Evolutionary conservation across 2,329 filamentous ascomycete genomes (phyloP), one percentile per base, ranked within the genome.

Genomic region (Colletotrichum sp.): DNA sequence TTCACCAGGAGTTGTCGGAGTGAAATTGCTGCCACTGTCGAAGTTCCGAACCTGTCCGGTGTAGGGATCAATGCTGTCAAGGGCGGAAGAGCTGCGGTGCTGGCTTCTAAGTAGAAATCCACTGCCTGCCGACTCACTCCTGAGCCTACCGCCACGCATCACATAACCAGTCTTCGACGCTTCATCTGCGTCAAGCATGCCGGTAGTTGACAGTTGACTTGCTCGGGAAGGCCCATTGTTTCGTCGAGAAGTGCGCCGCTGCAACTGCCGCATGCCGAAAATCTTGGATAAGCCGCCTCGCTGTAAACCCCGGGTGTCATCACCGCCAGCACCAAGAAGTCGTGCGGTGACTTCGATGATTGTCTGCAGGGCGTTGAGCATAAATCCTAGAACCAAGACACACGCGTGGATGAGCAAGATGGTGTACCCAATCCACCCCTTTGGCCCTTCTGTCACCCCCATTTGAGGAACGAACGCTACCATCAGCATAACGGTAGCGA

Each of bases 401-500:
- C 93, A 90, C 5, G 91, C 96, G 82, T 99, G 97, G 44, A 98
- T 91, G 32, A 98, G 84, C 64, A 99, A 88, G 72, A 98, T 98
- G 30, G 93, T 92, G 83, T 99, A 99, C 48, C 96, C 97, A 79
- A 98, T 94, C 97, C 97, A 99, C 6, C 96, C 96, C 83, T 96
- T 98, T 2, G 94, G 88, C 0, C 94, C 92, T 81, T 98, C 94
- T 0, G 91, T 91, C 7, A 98, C 93, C 27, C 92, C 93, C 5
- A 99, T 89, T 1, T 94, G 94, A 2, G 96, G 95, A 15, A 96
- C 92, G 83, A 99, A 99, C 2, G 96, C 89, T 39, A 96, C 91
- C 88, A 94, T 95, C 71, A 96, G 86, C 71, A 96, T 87, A 63
- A 96, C 90, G 0, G 94, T 94, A 64, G 95, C 85, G 36, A 98